Percentiles rank a stretch among this genome's conserved stretches.
These are phyloP conservation scores for Salvia hispanica DNA, from an alignment of 257 asterid genomes.

Conservation along the genomic window DNA sequence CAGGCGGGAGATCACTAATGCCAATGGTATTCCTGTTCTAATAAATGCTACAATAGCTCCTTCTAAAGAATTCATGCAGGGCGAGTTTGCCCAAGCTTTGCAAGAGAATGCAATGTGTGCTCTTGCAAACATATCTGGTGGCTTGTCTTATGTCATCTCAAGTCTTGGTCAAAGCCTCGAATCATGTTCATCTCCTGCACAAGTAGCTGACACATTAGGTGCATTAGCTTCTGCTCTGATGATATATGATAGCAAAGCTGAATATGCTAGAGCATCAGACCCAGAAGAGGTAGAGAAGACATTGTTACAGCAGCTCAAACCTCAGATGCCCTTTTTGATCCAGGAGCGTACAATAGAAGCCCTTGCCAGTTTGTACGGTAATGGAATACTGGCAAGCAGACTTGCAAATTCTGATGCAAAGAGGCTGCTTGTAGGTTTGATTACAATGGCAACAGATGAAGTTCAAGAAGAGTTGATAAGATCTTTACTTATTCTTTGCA, in stretches of 20 bases:
- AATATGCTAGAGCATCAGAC: conserved; percentile 80
- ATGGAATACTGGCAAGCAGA: conserved; percentile 65
- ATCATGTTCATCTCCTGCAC: conserved; percentile 93
- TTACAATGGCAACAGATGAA: conserved; percentile 90
- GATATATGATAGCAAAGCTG: conserved; percentile 92
- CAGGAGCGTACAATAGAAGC: conserved; percentile 98
- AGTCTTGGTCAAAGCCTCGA: conserved; percentile 99
- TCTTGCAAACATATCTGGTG: conserved; percentile 98
- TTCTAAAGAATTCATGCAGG: conserved; percentile 99
- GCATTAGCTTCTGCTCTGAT: conserved; percentile 98
- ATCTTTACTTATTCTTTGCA: conserved; percentile 85
- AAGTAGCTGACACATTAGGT: conserved; percentile 93
- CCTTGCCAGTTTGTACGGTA: conserved; percentile 97
- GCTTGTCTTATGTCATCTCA: conserved; percentile 85
- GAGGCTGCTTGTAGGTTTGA: conserved; percentile 85
- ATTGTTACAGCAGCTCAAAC: conserved; percentile 74
- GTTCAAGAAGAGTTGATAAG: conserved; percentile 89
- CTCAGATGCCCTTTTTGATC: conserved; percentile 65
- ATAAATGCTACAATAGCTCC: conserved; percentile 99
- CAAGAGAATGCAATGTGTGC: conserved; percentile 99
- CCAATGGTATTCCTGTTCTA: conserved; percentile 86
- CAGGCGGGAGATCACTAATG: conserved; percentile 73
- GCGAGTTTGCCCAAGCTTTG: conserved; percentile 97
- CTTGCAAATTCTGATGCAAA: conserved; percentile 93
- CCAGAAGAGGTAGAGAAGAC: conserved; percentile 88